Conservation (phyloP, 2,329 filamentous ascomycete species). For the Kalmusia sp. region DNA sequence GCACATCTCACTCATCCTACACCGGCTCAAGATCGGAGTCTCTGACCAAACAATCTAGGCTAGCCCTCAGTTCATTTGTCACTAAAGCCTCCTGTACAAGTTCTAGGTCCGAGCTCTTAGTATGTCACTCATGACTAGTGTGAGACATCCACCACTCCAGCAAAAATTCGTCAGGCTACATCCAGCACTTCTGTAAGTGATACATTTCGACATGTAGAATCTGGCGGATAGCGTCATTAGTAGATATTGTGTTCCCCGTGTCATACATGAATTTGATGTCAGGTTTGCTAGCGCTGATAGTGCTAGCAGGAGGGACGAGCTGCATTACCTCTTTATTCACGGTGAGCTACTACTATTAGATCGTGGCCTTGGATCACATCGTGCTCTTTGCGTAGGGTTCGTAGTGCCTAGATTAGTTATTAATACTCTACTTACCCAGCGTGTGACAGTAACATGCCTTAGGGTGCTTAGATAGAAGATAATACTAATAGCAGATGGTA, state of each 20-base stretch:
- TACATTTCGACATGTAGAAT: conserved; percentile 18
- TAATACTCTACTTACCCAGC: neutral
- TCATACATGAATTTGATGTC: conserved; percentile 10
- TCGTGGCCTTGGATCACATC: conserved; percentile 29
- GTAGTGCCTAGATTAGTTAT: neutral
- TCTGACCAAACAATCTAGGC: conserved; percentile 20
- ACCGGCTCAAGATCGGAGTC: conserved; percentile 27
- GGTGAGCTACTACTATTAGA: conserved; percentile 15
- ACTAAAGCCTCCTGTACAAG: conserved; percentile 49
- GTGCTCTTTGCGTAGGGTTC: conserved; percentile 30
- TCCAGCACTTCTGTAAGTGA: conserved; percentile 16
- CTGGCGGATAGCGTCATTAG: conserved; percentile 9
- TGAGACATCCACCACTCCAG: conserved; percentile 20
- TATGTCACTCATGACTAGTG: conserved; percentile 3
- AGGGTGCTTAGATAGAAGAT: conserved; percentile 31
- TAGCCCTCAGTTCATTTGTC: conserved; percentile 31
- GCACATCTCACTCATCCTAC: conserved; percentile 23
- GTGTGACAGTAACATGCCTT: conserved; percentile 9
- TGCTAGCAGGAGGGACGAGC: conserved; percentile 37
- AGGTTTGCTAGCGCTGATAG: conserved; percentile 17
- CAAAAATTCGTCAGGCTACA: conserved; percentile 17
- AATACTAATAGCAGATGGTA: conserved; percentile 30
- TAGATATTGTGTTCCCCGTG: conserved; percentile 11
- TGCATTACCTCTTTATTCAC: conserved; percentile 41
- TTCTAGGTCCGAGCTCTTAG: conserved; percentile 38